Evolutionary conservation across 257 asterid species (phyloP).

Genomic region (Nicotiana tomentosiformis): DNA sequence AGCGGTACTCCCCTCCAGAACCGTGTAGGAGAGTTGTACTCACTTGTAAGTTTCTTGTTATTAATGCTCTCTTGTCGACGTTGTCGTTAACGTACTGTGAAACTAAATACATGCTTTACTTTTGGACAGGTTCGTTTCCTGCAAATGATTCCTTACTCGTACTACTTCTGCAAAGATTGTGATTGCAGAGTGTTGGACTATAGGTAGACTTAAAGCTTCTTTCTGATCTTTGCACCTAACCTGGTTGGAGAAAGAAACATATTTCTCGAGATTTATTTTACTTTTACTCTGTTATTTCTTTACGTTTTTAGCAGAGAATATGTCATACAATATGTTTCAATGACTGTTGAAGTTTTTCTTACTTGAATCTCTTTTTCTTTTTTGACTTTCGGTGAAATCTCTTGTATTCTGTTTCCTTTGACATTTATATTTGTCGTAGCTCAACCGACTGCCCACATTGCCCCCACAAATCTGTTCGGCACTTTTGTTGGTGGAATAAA

Average conservation of each 20-base stretch:
- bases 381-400: slow-evolving; percentile 1
- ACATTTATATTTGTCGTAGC: slow-evolving; percentile 33
- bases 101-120: slow-evolving; percentile 3
- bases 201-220: slow-evolving; percentile 43
- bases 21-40: slow-evolving; percentile 96
- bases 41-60: slow-evolving; percentile 63
- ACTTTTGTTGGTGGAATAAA: slow-evolving; percentile 98
- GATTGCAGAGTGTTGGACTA: slow-evolving; percentile 81
- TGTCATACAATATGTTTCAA: background rate
- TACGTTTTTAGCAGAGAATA: background rate
- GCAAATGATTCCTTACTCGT: slow-evolving; percentile 75
- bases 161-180: slow-evolving; percentile 93
- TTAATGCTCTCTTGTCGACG: background rate
- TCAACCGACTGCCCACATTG: slow-evolving; percentile 63
- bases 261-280: background rate
- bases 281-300: background rate
- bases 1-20: slow-evolving; percentile 99
- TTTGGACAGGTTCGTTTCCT: slow-evolving; percentile 81
- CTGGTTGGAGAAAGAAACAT: background rate
- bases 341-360: background rate
- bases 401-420: slow-evolving; percentile 12
- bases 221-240: background rate
- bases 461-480: slow-evolving; percentile 71
- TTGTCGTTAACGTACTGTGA: background rate
- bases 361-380: background rate